Conservation (phyloP, 192 early-diverging fungal genomes). For the Gryganskiella cystojenkinii region DNA sequence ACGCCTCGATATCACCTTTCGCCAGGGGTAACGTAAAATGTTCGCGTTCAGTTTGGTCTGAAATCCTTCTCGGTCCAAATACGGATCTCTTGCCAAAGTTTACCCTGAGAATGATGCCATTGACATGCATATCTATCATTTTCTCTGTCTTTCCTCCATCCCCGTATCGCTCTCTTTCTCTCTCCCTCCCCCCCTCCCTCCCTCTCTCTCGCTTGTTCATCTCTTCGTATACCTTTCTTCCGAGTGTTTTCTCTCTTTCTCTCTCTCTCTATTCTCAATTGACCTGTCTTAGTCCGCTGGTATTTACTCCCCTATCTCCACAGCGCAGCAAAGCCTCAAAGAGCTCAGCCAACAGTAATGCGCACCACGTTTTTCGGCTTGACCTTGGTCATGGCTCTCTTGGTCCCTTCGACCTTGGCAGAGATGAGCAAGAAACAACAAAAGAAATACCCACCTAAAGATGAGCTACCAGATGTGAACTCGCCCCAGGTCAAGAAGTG, state of each 20-base stretch:
- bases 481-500: conserved; percentile 39
- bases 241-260: background rate
- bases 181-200: background rate
- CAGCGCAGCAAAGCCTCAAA: background rate
- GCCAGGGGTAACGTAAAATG: conserved; percentile 11
- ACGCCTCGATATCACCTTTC: background rate
- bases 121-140: background rate
- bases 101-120: background rate
- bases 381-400: conserved; percentile 30
- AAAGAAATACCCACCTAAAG: conserved; percentile 18
- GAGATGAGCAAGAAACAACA: conserved; percentile 42
- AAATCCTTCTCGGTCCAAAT: conserved; percentile 46
- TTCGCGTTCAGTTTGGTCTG: conserved; percentile 25
- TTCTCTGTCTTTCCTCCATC: background rate
- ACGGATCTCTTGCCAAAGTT: background rate
- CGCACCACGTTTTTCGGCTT: conserved; percentile 31
- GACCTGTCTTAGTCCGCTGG: background rate
- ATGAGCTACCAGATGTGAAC: conserved; percentile 27
- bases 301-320: background rate
- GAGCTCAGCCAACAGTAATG: conserved; percentile 15
- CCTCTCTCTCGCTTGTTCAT: background rate
- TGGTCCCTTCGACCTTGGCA: background rate
- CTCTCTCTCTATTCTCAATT: background rate
- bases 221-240: background rate
- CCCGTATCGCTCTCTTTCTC: background rate